Conservation (phyloP, 2,329 filamentous ascomycete species). For the Trichophyton rubrum region DNA sequence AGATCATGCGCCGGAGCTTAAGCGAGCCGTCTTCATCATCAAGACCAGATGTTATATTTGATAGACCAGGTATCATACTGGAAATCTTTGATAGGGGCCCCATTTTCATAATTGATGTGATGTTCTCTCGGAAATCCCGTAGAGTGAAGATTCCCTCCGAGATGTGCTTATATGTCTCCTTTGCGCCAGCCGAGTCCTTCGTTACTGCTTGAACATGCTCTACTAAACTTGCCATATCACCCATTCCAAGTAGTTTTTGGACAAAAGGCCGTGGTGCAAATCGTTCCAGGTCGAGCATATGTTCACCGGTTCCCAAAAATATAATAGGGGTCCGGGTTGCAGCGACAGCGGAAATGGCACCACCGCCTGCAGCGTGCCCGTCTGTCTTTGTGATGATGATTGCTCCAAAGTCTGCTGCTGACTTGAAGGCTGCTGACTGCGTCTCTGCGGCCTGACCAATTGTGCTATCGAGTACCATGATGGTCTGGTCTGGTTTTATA, state of each 20-base stretch:
- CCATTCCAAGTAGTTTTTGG: constrained; percentile 89
- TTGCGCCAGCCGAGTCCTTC: constrained; percentile 63
- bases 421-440: constrained; percentile 93
- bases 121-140: constrained; percentile 84
- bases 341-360: constrained; percentile 92
- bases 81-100: constrained; percentile 94
- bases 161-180: constrained; percentile 98
- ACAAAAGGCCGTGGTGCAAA: constrained; percentile 91
- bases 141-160: constrained; percentile 93
- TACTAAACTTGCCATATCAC: constrained; percentile 85
- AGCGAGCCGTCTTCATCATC: constrained; percentile 91
- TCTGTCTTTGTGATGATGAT: constrained; percentile 99
- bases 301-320: constrained; percentile 94
- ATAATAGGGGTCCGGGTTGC: constrained; percentile 95
- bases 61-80: constrained; percentile 94
- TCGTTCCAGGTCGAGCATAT: constrained; percentile 86
- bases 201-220: constrained; percentile 95
- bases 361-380: constrained; percentile 86
- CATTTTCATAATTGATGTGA: constrained; percentile 99
- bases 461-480: constrained; percentile 93
- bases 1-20: constrained; percentile 96
- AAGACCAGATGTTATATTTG: constrained; percentile 86
- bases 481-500: constrained; percentile 85
- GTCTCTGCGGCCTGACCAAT: constrained; percentile 94
- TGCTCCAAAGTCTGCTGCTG: constrained; percentile 88